phyloP scores from a whole-genome alignment of 2,329 filamentous ascomycete genomes.

The Nemania serpens region DNA sequence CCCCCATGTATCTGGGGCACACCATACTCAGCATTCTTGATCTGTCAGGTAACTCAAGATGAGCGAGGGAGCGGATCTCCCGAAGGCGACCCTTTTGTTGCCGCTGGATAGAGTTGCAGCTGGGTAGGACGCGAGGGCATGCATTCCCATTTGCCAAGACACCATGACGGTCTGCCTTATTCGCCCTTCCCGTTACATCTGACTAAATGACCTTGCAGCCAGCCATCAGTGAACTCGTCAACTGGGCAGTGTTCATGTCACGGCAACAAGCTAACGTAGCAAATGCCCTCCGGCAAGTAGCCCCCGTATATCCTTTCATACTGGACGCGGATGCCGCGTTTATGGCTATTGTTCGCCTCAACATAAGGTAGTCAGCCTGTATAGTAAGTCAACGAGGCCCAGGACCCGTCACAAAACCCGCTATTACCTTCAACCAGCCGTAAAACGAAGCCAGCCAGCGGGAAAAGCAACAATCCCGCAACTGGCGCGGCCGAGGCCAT shows the following conservation, averaged over 20 bases:
- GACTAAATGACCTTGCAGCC: constrained; percentile 22
- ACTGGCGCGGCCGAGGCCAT: constrained; percentile 23
- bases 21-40: constrained; percentile 4
- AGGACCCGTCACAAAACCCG: constrained; percentile 8
- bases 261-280: constrained; percentile 2
- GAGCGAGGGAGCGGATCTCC: constrained; percentile 22
- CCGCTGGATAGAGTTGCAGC: too few species aligned
- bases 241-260: constrained; percentile 14
- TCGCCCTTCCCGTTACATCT: constrained; percentile 11
- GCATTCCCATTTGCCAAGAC: constrained; percentile 12
- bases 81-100: constrained; percentile 15
- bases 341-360: constrained; percentile 7
- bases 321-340: constrained; percentile 8
- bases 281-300: constrained; percentile 7
- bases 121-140: not conserved
- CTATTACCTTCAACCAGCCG: constrained; percentile 4
- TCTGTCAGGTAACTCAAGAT: constrained; percentile 25
- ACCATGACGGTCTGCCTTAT: constrained; percentile 18
- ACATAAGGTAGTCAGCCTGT: constrained; percentile 11
- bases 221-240: constrained; percentile 14
- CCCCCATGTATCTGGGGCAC: constrained; percentile 4
- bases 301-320: not conserved
- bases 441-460: not conserved
- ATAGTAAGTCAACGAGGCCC: not conserved
- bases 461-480: constrained; percentile 28